Base-by-base conservation (phyloP, 202 grass and related monocot genomes). In the Schoenoplectus triqueter region DNA sequence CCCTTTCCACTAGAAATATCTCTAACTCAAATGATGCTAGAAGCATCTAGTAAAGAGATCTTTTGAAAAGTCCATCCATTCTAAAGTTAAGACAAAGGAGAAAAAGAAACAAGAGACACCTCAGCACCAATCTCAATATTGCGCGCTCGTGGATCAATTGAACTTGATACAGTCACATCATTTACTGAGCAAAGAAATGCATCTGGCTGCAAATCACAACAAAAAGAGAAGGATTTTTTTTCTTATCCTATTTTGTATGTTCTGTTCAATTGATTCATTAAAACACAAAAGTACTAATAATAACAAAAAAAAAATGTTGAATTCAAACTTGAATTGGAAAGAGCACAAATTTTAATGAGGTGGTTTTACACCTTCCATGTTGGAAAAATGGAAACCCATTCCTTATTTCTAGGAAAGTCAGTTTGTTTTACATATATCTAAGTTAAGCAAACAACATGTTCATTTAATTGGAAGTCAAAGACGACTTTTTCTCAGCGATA, bases 41-140 rank as follows among this genome's bases (percentile, higher is more conserved):
- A 64, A 54, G 49, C 21, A 51, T 75, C 19, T 14, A 22, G 11
- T 31, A 54, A 22, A 69, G n/a, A 13, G 19, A 14, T 22, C 19
- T 55, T 22, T 55, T 54, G 19, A 6, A 54, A 54, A 31, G 31
- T 31, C 31, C 31, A 31, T 31, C 31, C 31, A 17, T 54, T 6
- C 17, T 75, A 39, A 31, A 31, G 48, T 18, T 18, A 18, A 15
- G 42, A 59, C 31, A 60, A 52, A 65, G 75, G 54, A 52, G 20
- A 42, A 82, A 81, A 49, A 17, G 9, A 66, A 83, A 48, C 7
- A 20, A 82, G 49, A 78, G 79, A 3, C 21, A 98, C 93, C 96
- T 99, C 93, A 86, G 91, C 89, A 82, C 91, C 91, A 87, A 91
- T 89, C 80, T 94, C 96, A 85, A 91, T 60, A 80, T 98, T 98